Percentiles rank a stretch among this genome's conserved stretches.
Evolutionary conservation across 2,329 filamentous ascomycete species (phyloP).

Genomic region (Arthrobotrys conoides): DNA sequence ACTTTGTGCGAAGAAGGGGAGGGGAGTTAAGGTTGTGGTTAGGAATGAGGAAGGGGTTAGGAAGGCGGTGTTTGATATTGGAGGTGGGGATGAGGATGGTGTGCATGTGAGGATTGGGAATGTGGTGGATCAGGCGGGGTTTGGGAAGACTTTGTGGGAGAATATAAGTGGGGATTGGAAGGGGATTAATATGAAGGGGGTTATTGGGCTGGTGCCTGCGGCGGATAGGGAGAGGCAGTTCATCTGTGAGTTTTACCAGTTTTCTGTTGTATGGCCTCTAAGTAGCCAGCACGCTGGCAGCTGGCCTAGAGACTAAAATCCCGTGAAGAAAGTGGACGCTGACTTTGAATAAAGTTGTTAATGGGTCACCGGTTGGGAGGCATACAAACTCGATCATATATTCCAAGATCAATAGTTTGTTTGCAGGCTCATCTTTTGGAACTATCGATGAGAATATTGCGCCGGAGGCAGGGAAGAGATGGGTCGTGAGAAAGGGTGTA

Average conservation of each 20-base stretch:
- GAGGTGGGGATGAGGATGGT: neutral
- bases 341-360: constrained; percentile 46
- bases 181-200: constrained; percentile 23
- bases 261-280: neutral
- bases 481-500: constrained; percentile 74
- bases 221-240: constrained; percentile 60
- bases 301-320: too few relatives aligned
- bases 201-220: constrained; percentile 25
- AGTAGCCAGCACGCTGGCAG: too few relatives aligned
- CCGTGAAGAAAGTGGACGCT: constrained; percentile 5
- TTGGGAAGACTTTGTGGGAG: constrained; percentile 30
- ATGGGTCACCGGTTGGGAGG: constrained; percentile 60
- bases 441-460: constrained; percentile 69
- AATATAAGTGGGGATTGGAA: constrained; percentile 22
- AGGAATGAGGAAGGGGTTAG: constrained; percentile 60
- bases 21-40: constrained; percentile 41
- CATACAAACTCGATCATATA: constrained; percentile 72
- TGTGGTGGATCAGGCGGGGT: constrained; percentile 36
- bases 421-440: constrained; percentile 83
- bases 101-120: constrained; percentile 5
- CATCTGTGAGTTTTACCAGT: constrained; percentile 53
- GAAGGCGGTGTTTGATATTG: constrained; percentile 24
- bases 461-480: constrained; percentile 66
- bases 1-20: neutral
- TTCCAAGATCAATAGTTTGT: constrained; percentile 82